phyloP scores from a whole-genome alignment of 352 stramenopile genomes.

The Pythium vanterpoolii region DNA sequence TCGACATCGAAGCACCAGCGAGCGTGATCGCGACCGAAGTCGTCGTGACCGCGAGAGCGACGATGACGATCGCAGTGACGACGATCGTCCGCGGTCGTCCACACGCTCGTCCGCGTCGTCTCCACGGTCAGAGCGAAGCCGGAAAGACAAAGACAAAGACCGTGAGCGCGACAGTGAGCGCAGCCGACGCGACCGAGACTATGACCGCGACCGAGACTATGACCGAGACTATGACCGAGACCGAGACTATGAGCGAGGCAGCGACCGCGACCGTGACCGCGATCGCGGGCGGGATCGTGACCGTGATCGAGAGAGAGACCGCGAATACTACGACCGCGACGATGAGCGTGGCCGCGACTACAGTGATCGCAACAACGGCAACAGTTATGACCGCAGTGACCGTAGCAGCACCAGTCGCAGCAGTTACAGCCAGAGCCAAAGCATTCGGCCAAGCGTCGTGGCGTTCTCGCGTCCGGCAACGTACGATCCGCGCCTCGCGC shows the following conservation, averaged over 20 bases:
- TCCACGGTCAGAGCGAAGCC: constrained; percentile 14
- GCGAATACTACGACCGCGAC: constrained; percentile 23
- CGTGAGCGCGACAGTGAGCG: constrained; percentile 26
- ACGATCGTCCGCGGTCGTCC: constrained; percentile 3
- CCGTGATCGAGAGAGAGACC: constrained; percentile 29
- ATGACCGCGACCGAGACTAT: constrained; percentile 31
- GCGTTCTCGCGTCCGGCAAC: constrained; percentile 80
- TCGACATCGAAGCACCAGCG: constrained; percentile 6
- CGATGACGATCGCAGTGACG: constrained; percentile 9
- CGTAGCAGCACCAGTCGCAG: neutral
- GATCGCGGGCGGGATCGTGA: constrained; percentile 26
- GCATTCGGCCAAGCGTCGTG: constrained; percentile 23
- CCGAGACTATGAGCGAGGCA: constrained; percentile 22
- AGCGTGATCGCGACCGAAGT: constrained; percentile 17
- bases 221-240: constrained; percentile 30
- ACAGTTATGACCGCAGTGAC: constrained; percentile 17
- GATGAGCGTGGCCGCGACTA: constrained; percentile 9
- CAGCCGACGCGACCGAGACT: constrained; percentile 11
- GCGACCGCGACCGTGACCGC: constrained; percentile 21
- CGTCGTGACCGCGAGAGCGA: constrained; percentile 20
- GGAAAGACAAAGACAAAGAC: constrained; percentile 31
- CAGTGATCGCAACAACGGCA: constrained; percentile 21
- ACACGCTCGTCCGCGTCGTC: neutral
- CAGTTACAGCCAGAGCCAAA: neutral
- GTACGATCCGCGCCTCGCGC: constrained; percentile 74